Conservation (phyloP, 2,329 filamentous ascomycete species). For the Pseudogymnoascus destructans region DNA sequence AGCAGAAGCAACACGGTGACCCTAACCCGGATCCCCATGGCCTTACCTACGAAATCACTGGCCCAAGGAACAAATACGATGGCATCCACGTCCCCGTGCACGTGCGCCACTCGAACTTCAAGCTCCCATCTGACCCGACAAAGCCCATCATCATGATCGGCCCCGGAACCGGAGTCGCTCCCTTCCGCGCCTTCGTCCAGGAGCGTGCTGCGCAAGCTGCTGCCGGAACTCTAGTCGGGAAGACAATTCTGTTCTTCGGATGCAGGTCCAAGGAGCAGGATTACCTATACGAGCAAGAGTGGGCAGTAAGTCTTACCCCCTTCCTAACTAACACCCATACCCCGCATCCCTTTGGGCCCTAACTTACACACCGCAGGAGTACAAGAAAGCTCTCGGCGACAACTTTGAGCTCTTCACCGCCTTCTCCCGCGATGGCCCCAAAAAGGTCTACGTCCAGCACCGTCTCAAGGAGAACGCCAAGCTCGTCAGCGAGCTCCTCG, state of each 20-base stretch:
- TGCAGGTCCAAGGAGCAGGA: constrained; percentile 82
- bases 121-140: constrained; percentile 85
- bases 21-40: constrained; percentile 70
- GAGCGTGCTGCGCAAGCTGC: constrained; percentile 77
- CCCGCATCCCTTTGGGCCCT: background rate
- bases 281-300: constrained; percentile 84
- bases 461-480: constrained; percentile 69
- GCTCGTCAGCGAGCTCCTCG: constrained; percentile 75
- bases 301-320: constrained; percentile 56
- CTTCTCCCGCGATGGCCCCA: constrained; percentile 75
- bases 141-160: constrained; percentile 95
- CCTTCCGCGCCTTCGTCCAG: constrained; percentile 90
- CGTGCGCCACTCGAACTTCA: constrained; percentile 97
- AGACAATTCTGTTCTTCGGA: constrained; percentile 86
- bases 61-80: constrained; percentile 93
- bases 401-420: constrained; percentile 84
- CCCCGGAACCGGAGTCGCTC: constrained; percentile 90
- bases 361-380: constrained; percentile 45
- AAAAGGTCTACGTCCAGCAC: constrained; percentile 97
- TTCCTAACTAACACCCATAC: background rate
- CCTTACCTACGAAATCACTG: constrained; percentile 71
- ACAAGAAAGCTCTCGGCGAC: constrained; percentile 71
- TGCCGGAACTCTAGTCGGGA: constrained; percentile 69
- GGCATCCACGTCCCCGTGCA: constrained; percentile 91
- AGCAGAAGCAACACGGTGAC: constrained; percentile 92